These are phyloP conservation scores for Annona cherimola DNA, from an alignment of 164 flowering plant species.

Conservation along the genomic window DNA sequence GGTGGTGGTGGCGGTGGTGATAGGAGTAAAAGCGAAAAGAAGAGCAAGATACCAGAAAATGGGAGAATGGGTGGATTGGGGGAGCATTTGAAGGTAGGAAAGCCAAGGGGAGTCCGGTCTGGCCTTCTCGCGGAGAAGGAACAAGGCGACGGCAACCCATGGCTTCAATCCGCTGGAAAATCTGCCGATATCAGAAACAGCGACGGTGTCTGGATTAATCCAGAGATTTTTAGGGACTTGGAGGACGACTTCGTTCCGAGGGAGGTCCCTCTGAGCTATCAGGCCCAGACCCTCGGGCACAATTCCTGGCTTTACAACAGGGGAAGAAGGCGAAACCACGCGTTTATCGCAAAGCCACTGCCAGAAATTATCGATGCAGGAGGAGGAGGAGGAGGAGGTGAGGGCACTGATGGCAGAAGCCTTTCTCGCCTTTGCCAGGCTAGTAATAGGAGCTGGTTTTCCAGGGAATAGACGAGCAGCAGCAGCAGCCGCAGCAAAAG, in stretches of 20 bases:
- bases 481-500: no score
- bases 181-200: slow-evolving; percentile 71
- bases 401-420: neutral
- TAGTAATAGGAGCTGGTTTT: no score
- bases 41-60: slow-evolving; percentile 45
- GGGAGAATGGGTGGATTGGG: slow-evolving; percentile 61
- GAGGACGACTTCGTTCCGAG: slow-evolving; percentile 68
- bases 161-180: slow-evolving; percentile 75
- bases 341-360: slow-evolving; percentile 65
- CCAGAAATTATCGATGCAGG: slow-evolving; percentile 57
- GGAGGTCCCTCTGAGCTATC: slow-evolving; percentile 58
- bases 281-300: slow-evolving; percentile 78
- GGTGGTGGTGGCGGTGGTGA: no score
- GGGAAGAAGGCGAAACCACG: slow-evolving; percentile 49
- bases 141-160: slow-evolving; percentile 84
- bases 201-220: slow-evolving; percentile 78
- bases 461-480: no score
- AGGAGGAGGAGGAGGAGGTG: slow-evolving; percentile 8
- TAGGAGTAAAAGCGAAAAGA: neutral
- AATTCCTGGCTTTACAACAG: slow-evolving; percentile 43
- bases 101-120: slow-evolving; percentile 56
- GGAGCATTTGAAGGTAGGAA: slow-evolving; percentile 64
- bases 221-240: slow-evolving; percentile 80
- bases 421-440: neutral
- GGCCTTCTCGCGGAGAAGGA: slow-evolving; percentile 66